These are phyloP conservation scores for Debaryomycetaceae sp. DNA, from an alignment of 1,139 yeast genomes.

Conservation along the genomic window DNA sequence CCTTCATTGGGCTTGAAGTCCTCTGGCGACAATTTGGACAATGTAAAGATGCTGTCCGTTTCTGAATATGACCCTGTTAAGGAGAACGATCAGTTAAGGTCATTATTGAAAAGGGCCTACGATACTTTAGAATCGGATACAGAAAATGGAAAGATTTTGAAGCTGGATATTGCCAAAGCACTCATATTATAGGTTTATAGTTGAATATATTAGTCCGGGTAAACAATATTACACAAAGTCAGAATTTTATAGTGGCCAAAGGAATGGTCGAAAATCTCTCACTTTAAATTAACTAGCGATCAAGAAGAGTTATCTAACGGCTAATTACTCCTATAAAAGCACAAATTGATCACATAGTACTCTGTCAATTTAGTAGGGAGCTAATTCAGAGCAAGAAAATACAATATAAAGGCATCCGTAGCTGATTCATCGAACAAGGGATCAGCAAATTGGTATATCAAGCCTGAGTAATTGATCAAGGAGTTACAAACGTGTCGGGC, in stretches of 20 bases:
- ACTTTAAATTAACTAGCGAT: background rate
- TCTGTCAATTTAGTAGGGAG: background rate
- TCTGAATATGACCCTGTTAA: background rate
- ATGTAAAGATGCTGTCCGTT: constrained; percentile 3
- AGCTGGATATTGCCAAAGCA: constrained; percentile 9
- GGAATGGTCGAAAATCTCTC: background rate
- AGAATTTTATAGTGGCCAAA: constrained; percentile 7
- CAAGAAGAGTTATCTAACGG: background rate
- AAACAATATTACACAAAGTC: constrained; percentile 7
- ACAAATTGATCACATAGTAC: background rate
- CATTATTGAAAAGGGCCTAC: constrained; percentile 24
- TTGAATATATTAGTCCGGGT: constrained; percentile 5
- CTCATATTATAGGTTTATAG: background rate
- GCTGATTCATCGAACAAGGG: background rate
- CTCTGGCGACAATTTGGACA: constrained; percentile 4
- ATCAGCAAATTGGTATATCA: background rate
- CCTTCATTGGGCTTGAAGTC: constrained; percentile 8
- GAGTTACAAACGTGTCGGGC: constrained; percentile 26
- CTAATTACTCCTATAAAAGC: background rate
- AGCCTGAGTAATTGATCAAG: background rate
- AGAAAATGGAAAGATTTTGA: constrained; percentile 7
- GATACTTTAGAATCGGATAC: constrained; percentile 16
- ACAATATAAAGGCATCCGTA: background rate
- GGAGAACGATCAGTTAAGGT: constrained; percentile 13
- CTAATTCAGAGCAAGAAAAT: background rate